phyloP scores from a whole-genome alignment of 139 green algal species.

The Chlorella sp. region DNA sequence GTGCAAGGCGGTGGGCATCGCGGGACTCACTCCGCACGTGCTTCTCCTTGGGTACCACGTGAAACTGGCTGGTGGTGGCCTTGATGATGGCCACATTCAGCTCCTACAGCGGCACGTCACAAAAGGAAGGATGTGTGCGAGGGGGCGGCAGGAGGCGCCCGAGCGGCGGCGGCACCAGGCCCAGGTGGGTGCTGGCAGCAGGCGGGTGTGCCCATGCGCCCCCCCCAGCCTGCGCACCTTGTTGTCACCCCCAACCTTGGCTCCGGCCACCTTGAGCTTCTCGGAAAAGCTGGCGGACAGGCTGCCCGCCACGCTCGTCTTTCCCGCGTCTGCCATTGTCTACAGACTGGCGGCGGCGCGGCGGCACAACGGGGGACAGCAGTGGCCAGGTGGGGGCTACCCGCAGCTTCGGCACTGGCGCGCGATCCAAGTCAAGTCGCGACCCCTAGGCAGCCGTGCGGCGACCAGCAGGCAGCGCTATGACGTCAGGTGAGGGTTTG shows the following conservation, averaged over 20 bases:
- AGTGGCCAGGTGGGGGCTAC: background rate
- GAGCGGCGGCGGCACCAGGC: too few relatives aligned
- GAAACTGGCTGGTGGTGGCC: constrained; percentile 88
- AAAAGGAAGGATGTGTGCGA: background rate
- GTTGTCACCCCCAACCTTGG: constrained; percentile 17
- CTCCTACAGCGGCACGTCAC: constrained; percentile 47
- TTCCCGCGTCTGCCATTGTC: background rate
- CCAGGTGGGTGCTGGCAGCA: too few relatives aligned
- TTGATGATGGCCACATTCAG: constrained; percentile 93
- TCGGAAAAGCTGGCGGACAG: constrained; percentile 25
- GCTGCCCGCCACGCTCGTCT: constrained; percentile 14
- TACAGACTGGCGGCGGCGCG: background rate
- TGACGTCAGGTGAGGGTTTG: too few relatives aligned
- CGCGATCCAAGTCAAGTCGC: too few relatives aligned
- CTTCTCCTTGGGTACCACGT: constrained; percentile 95
- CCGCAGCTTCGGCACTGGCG: too few relatives aligned
- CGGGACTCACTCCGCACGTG: constrained; percentile 79
- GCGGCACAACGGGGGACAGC: background rate
- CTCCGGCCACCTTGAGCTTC: constrained; percentile 27
- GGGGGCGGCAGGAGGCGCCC: background rate
- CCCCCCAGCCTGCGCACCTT: constrained; percentile 7
- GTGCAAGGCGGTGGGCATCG: background rate
- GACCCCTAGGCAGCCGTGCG: too few relatives aligned
- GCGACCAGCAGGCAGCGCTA: too few relatives aligned
- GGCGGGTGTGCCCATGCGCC: background rate